Evolutionary conservation across 495 filamentous ascomycete genomes (phyloP).

Genomic region (Bacidia rubella): DNA sequence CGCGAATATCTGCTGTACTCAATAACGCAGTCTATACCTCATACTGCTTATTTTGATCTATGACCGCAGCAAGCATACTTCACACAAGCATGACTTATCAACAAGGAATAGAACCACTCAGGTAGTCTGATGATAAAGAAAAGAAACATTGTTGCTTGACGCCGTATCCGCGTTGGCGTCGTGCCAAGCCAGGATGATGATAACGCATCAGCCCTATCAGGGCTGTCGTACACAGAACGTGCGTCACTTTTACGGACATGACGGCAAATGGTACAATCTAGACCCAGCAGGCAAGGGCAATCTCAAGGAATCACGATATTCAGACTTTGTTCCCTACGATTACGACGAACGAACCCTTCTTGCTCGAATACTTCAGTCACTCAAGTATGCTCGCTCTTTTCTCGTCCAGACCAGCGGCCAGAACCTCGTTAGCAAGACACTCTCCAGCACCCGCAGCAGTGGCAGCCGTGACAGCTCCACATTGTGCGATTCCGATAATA

Average conservation of each 20-base stretch:
- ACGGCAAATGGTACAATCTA: slow-evolving; percentile 16
- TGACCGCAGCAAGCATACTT: too few species aligned
- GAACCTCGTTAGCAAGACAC: slow-evolving; percentile 10
- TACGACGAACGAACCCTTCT: slow-evolving; percentile 20
- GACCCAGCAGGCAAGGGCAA: slow-evolving; percentile 1
- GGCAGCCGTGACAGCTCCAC: slow-evolving; percentile 8
- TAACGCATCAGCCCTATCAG: background rate
- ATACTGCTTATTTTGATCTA: too few species aligned
- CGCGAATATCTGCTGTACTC: too few species aligned
- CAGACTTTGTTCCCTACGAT: slow-evolving; percentile 18
- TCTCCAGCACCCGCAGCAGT: slow-evolving; percentile 7
- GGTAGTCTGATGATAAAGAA: too few species aligned
- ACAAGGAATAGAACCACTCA: too few species aligned
- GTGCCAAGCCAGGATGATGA: background rate
- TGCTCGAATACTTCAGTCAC: slow-evolving; percentile 11
- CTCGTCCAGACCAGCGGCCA: slow-evolving; percentile 17
- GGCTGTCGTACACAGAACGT: background rate
- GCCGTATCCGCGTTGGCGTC: background rate
- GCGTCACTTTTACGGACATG: slow-evolving; percentile 10
- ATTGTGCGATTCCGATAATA: slow-evolving; percentile 7
- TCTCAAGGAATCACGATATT: slow-evolving; percentile 14
- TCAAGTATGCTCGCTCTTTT: slow-evolving; percentile 21
- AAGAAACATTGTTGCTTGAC: background rate
- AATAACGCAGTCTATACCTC: too few species aligned
- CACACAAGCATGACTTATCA: too few species aligned